phyloP scores from a whole-genome alignment of 768 basidiomycete genomes.

The Tylopilus balloui region DNA sequence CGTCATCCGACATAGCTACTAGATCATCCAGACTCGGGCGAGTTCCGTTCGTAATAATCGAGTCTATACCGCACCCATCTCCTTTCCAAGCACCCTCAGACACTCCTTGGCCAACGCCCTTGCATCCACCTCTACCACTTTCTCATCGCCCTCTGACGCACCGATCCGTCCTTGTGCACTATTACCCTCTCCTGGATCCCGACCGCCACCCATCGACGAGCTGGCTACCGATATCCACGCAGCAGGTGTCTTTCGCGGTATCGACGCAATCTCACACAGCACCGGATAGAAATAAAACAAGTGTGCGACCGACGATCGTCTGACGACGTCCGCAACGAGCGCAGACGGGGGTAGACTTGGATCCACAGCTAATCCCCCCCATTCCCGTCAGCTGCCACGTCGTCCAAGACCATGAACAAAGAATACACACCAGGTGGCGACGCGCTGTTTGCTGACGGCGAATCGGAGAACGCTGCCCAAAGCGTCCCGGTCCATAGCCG shows the following conservation, averaged over 20 bases:
- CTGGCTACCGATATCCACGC: slow-evolving; percentile 48
- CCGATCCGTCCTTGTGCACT: slow-evolving; percentile 19
- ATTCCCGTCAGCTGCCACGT: not conserved
- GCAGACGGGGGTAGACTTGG: slow-evolving; percentile 43
- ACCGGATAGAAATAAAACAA: slow-evolving; percentile 84
- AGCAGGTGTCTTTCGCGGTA: slow-evolving; percentile 61
- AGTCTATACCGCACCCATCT: slow-evolving; percentile 54
- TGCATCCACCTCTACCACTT: slow-evolving; percentile 57
- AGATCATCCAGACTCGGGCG: not conserved
- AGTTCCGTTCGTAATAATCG: not conserved
- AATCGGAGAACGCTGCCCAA: slow-evolving; percentile 70
- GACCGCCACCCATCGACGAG: slow-evolving; percentile 1
- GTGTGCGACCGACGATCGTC: slow-evolving; percentile 74
- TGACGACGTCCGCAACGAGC: slow-evolving; percentile 66
- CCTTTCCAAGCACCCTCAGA: slow-evolving; percentile 64
- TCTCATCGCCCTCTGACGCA: slow-evolving; percentile 14
- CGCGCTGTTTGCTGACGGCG: slow-evolving; percentile 50
- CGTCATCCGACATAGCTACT: not conserved
- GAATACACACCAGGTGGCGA: slow-evolving; percentile 55
- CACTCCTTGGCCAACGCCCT: slow-evolving; percentile 62
- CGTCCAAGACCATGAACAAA: not conserved
- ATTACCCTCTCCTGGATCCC: slow-evolving; percentile 9
- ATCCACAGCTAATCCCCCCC: slow-evolving; percentile 35
- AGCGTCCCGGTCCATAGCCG: slow-evolving; percentile 72
- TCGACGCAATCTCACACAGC: slow-evolving; percentile 74